Percentiles rank a stretch among this genome's conserved stretches.
Conservation (phyloP, 352 stramenopile genomes). For the Pythium guiyangense region DNA sequence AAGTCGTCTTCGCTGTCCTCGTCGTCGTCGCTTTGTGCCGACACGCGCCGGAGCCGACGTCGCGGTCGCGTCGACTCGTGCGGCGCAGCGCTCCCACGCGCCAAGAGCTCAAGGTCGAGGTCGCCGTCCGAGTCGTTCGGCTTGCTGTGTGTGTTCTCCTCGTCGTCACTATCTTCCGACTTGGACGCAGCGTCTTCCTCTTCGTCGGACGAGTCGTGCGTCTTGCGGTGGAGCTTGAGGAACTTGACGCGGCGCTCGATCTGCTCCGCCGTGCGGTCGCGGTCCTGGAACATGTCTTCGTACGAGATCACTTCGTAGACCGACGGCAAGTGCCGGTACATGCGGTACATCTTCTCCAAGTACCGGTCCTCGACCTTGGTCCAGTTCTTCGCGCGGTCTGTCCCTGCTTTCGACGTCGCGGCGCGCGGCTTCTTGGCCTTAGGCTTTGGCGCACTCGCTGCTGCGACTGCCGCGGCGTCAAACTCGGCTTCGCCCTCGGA, state of each 20-base stretch:
- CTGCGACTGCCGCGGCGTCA: conserved; percentile 1
- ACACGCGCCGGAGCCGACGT: conserved; percentile 42
- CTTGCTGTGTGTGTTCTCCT: conserved; percentile 4
- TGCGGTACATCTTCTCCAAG: conserved; percentile 70
- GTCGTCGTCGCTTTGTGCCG: conserved; percentile 33
- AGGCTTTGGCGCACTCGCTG: neutral
- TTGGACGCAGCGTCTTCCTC: conserved; percentile 14
- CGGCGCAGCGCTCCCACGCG: conserved; percentile 11
- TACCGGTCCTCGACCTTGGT: conserved; percentile 81
- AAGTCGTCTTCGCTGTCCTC: conserved; percentile 42
- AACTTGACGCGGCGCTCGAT: conserved; percentile 83
- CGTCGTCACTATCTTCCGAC: neutral
- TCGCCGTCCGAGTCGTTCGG: conserved; percentile 5
- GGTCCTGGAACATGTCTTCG: conserved; percentile 88
- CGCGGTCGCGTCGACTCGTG: conserved; percentile 30
- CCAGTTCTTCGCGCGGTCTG: conserved; percentile 72
- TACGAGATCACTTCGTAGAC: conserved; percentile 88
- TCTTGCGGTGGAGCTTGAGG: conserved; percentile 73
- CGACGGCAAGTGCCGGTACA: conserved; percentile 75
- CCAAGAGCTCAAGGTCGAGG: conserved; percentile 11
- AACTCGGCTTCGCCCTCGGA: conserved; percentile 23
- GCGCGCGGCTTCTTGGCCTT: conserved; percentile 10
- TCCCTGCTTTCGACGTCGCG: conserved; percentile 13
- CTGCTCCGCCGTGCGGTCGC: conserved; percentile 75
- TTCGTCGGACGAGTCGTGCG: conserved; percentile 63